Percentiles rank a stretch among this genome's conserved stretches.
Conservation (phyloP, 129 eudicot genomes). For the Centaurea solstitialis region DNA sequence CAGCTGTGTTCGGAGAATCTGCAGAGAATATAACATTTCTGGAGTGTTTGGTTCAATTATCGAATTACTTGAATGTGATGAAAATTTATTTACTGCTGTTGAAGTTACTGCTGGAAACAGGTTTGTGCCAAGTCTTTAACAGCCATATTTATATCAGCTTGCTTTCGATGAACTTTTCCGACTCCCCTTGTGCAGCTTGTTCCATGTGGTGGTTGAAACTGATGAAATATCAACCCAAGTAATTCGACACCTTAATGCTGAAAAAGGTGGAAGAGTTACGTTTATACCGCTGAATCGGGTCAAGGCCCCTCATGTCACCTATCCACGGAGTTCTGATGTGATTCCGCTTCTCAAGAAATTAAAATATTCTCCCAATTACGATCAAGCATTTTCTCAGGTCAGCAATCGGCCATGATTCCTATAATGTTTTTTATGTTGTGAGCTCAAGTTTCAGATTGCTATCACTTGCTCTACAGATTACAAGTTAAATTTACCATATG, state of each 20-base stretch:
- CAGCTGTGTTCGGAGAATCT: conserved; percentile 73
- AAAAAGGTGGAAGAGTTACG: conserved; percentile 94
- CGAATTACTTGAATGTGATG: conserved; percentile 94
- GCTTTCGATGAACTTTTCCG: not conserved
- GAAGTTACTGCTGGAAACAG: conserved; percentile 99
- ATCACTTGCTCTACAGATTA: not conserved
- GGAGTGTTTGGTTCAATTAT: conserved; percentile 91
- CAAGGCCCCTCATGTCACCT: conserved; percentile 70
- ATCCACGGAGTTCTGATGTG: conserved; percentile 83
- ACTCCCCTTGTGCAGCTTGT: conserved; percentile 63
- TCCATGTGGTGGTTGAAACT: conserved; percentile 90
- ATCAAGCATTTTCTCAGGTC: conserved; percentile 87
- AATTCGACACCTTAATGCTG: conserved; percentile 82
- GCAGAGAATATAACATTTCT: conserved; percentile 54
- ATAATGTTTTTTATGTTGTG: conserved; percentile 1
- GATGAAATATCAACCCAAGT: conserved; percentile 90
- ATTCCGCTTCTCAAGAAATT: conserved; percentile 78
- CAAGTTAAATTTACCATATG: conserved; percentile 4
- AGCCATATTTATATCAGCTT: not conserved
- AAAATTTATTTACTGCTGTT: conserved; percentile 92
- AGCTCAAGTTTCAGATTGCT: not conserved
- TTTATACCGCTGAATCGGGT: conserved; percentile 97
- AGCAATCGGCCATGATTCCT: conserved; percentile 16
- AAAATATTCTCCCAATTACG: conserved; percentile 47
- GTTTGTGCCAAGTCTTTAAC: conserved; percentile 30